Base-by-base conservation (phyloP, 2,329 filamentous ascomycete genomes). In the Aspergillus melleus region DNA sequence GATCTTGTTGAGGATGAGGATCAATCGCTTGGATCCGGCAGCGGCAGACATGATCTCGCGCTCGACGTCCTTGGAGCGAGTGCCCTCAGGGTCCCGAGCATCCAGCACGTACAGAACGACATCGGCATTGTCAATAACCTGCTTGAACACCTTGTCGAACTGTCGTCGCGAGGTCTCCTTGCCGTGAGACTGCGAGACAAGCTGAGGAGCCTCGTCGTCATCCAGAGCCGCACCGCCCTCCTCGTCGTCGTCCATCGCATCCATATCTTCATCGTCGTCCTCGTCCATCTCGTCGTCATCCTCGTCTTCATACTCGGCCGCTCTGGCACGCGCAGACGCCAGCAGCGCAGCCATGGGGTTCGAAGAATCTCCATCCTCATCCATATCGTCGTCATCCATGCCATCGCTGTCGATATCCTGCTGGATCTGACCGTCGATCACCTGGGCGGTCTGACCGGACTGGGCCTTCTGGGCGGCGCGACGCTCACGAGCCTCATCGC, bases 81-180 rank as follows among this genome's bases (percentile, higher is more conserved):
- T 97, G 60, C 92, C 91, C 74, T 96, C 90, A 1, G 93, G 93
- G 71, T 97, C 92, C 68, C 93, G 88, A 56, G 94, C 93, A 72
- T 97, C 93, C 59, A 97, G 86, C 54, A 97, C 92, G 77, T 97
- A 97, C 55, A 97, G 86, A 39, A 97, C 84, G 29, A 97, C 92
- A 73, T 97, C 93, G 53, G 93, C 90, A 63, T 90, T 86, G 63
- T 96, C 91, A 36, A 96, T 88, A 16, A 97, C 92, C 72, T 91
- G 86, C 82, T 96, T 96, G 84, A 96, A 97, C 68, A 96, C 88
- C 82, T 96, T 96, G 84, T 96, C 92, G 77, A 94, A 96, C 57
- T 92, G 91, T 77, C 88, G 91, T 70, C 92, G 86, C 55, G 93
- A 96, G 51, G 83, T 84, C 63, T 90, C 87, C 70, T 77, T 77